Base-by-base conservation (phyloP, 768 basidiomycete genomes). In the Suillus discolor region DNA sequence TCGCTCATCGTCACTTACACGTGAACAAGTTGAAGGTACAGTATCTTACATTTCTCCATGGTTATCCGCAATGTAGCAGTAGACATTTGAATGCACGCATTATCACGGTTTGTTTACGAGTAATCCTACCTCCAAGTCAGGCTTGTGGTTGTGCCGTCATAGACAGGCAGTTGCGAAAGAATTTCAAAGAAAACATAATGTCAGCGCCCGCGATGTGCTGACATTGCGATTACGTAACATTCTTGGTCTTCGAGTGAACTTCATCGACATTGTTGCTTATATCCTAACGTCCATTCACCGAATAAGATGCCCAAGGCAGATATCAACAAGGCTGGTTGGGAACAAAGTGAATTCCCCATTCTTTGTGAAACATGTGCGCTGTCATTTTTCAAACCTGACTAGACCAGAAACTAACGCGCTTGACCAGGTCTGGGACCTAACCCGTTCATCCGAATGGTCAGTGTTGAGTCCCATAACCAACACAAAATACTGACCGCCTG, bases 281-380 rank as follows among this genome's bases (percentile, higher is more conserved):
- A 25, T 59, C 64, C 42, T 42, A 23, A 25, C 57, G 45, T 11
- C 9, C 9, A 8, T n/a, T 8, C 63, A 63, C 38, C 39, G 36
- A 42, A 65, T 65, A 59, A 66, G 57, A 90, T 89, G 87, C 90
- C 91, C 54, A 95, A 95, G 80, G 85, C 89, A n/a, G 94, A 97
- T 75, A 89, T 96, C 68, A 96, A 97, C 83, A 96, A 95, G 78
- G 93, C 94, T 25, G 93, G 94, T 16, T 93, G 92, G 92, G 94
- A 96, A 74, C 91, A 93, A 80, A 91, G 90, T 75, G 94, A 96
- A 76, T 96, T 96, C 62, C 94, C 95, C 5, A 93, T 95, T 76
- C 87, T 97, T 28, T 96, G 95, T 76, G 95, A 97, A 79, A 94
- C 92, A 75, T 96, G 95, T 92, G 73, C 68, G 89, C 78, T 28